Evolutionary conservation across 2,329 filamentous ascomycete genomes (phyloP), one percentile per base, ranked within the genome.

Genomic region (Alternaria gansuensis): DNA sequence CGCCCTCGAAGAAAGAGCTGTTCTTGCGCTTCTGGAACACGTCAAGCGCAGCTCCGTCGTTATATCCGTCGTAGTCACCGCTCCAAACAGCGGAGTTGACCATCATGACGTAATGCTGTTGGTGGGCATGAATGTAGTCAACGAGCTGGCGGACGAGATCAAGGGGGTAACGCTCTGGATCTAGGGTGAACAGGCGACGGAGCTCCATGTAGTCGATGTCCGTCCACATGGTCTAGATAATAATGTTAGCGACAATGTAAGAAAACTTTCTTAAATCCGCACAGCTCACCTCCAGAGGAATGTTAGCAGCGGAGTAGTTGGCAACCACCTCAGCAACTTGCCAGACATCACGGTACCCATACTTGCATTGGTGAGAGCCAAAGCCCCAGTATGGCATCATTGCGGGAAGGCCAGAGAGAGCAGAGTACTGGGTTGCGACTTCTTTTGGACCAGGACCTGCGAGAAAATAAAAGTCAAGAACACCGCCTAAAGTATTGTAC

Each of bases 401-500:
- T 0, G 77, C 78, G 2, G 79, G 77, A 45, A 78, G 72, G 13
- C 82, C 82, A 36, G 80, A 79, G 7, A 83, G 71, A 26, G 80
- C 79, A 7, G 80, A 78, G 62, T 84, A 84, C 64, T 84, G 81
- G 45, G 77, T 72, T 9, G 80, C 77, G 4, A 82, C 82, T 13
- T 81, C 77, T 14, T 78, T 78, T 0, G 82, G 82, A 4, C 74
- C 69, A 3, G 81, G 81, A 8, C 82, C 82, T 21, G 81, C 75
- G 14, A 84, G 60, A 70, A 84, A 84, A 70, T 84, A 84, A n/a
- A 84, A 73, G 75, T 93, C 91, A 3, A 94, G 72, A n/a, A 93
- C 83, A n/a, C 91, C 91, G 11, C 91, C 91, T 0, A 93, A 81
- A 1, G 87, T 85, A 72, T 93, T 92, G 79, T 93, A 94, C 75